These are phyloP conservation scores for Pythium apleroticum DNA, from an alignment of 352 stramenopile genomes.

Conservation along the genomic window DNA sequence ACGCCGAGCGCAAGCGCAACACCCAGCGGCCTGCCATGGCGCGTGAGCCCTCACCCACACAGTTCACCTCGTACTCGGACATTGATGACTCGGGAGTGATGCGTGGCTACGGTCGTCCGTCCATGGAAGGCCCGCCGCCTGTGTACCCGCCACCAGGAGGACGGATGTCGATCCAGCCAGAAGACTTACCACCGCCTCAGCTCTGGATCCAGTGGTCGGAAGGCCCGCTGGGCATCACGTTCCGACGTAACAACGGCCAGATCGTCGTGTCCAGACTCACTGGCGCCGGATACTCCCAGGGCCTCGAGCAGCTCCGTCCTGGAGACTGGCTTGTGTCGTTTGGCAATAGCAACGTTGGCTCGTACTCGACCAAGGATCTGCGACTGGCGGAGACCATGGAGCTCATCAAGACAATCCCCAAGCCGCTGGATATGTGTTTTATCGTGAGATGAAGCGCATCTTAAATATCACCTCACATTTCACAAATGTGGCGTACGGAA, in stretches of 20 bases:
- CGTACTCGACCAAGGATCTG: constrained; percentile 51
- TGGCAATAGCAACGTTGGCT: constrained; percentile 37
- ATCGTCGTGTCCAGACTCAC: constrained; percentile 80
- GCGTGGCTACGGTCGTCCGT: neutral
- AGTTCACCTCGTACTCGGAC: constrained; percentile 58
- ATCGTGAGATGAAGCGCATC: constrained; percentile 50
- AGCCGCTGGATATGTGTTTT: constrained; percentile 81
- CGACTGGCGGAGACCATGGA: constrained; percentile 79
- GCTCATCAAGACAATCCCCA: constrained; percentile 70
- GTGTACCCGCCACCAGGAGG: neutral
- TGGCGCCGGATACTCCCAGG: constrained; percentile 59
- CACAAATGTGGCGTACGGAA: constrained; percentile 3
- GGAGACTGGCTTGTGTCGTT: constrained; percentile 82
- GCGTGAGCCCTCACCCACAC: constrained; percentile 41
- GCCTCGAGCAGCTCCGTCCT: constrained; percentile 59
- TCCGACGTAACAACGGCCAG: constrained; percentile 74
- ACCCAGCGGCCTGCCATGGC: constrained; percentile 20
- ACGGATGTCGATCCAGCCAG: neutral
- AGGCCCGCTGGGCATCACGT: constrained; percentile 74
- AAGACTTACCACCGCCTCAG: constrained; percentile 38
- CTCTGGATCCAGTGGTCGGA: constrained; percentile 75
- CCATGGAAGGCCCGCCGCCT: neutral
- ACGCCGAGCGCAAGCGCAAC: constrained; percentile 61
- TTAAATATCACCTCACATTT: constrained; percentile 1
- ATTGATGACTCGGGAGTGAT: constrained; percentile 71